Base-by-base conservation (phyloP, 768 basidiomycete species). In the Lactarius indigo region DNA sequence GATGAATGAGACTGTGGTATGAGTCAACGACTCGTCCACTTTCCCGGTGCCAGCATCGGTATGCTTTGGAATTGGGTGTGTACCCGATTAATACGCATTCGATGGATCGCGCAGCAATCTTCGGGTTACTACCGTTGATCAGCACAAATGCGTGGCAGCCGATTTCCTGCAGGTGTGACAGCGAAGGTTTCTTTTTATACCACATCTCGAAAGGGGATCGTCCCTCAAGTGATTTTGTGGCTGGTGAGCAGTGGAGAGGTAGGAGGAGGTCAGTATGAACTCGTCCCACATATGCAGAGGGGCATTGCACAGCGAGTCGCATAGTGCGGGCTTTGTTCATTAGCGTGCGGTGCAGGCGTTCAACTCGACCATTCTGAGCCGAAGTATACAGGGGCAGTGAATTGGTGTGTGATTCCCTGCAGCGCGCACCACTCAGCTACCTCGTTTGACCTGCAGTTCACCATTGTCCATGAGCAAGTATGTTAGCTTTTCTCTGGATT, bases 151-250 rank as follows among this genome's bases (percentile, higher is more conserved):
- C 44, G 13, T 6, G 28, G 31, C 61, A 62, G 8, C 61, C 50
- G 10, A 62, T 62, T 17, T 62, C 61, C 1, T 47, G 44, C 1
- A 62, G 44, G 61, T 52, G 61, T 1, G 47, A 20, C 4, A 62
- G 2, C 0, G 30, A 3, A 4, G 61, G 61, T 1, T 3, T 1
- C 1, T 1, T 18, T 2, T 47, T 47, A 18, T 17, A 52, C 44
- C 44, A 62, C 1, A 52, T 1, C 30, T 62, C 61, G 37, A 17
- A 35, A 1, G 61, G 61, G 1, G 61, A 54, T 1, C 33, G 44
- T 12, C 61, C 61, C 3, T 12, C 17, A 0, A 31, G 18, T 83
- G 57, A 65, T 70, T 65, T 12, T 20, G 23, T 1, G 2, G 37
- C n/a, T 2, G 13, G 63, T 64, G 37, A 61, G 54, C 2, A 12